phyloP scores from a whole-genome alignment of 768 basidiomycete species.

The Pulveroboletus sp. region DNA sequence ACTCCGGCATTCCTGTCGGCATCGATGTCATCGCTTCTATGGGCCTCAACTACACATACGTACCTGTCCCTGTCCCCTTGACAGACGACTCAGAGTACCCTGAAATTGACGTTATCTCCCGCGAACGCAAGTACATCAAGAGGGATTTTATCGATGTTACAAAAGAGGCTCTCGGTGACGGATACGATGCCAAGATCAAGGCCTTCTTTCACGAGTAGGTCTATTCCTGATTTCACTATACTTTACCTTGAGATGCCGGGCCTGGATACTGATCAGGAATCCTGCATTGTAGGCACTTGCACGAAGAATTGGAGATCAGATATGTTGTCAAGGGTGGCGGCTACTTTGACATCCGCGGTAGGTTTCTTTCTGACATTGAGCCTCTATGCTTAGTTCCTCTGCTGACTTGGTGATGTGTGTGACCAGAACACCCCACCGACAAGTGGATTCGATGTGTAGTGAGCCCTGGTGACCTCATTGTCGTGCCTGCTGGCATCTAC shows the following conservation, averaged over 20 bases:
- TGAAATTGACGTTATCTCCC: conserved; percentile 55
- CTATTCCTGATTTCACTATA: too few relatives aligned
- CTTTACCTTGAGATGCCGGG: too few relatives aligned
- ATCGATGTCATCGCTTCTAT: conserved; percentile 47
- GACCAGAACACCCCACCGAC: conserved; percentile 59
- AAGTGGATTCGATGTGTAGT: conserved; percentile 79
- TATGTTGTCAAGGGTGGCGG: conserved; percentile 81
- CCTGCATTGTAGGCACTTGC: conserved; percentile 62
- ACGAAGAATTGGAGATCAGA: conserved; percentile 92
- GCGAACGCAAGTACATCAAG: conserved; percentile 74
- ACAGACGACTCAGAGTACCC: conserved; percentile 45
- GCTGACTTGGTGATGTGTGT: not conserved
- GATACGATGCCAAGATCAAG: conserved; percentile 78
- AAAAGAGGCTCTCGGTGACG: conserved; percentile 73
- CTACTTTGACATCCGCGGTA: conserved; percentile 87
- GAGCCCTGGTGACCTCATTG: conserved; percentile 73
- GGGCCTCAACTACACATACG: conserved; percentile 64
- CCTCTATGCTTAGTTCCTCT: not conserved
- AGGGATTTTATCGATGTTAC: conserved; percentile 75
- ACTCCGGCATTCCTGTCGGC: conserved; percentile 59
- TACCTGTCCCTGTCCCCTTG: conserved; percentile 50
- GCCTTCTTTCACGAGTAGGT: conserved; percentile 78
- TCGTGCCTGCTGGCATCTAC: conserved; percentile 88
- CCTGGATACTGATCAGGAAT: not conserved
- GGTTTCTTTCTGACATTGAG: conserved; percentile 15